phyloP scores from a whole-genome alignment of 805 yeast genomes.

The Candida boidinii region DNA sequence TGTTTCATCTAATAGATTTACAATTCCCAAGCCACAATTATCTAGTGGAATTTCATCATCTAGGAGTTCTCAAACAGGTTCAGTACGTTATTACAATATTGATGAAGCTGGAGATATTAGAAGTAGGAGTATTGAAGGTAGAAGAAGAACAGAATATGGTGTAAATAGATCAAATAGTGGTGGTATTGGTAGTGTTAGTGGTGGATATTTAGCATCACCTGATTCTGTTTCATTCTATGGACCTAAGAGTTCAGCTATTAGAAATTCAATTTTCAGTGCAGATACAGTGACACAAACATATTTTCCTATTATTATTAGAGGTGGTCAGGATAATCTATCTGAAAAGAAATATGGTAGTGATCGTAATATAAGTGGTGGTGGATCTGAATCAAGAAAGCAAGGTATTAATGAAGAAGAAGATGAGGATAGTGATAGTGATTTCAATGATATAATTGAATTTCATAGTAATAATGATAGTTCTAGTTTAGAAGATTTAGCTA shows the following conservation, averaged over 20 bases:
- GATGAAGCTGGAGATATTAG: background rate
- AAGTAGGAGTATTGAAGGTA: background rate
- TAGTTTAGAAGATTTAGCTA: too few species aligned
- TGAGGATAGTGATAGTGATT: background rate
- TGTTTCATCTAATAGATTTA: background rate
- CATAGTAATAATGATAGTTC: conserved; percentile 2
- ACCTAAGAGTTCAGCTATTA: too few species aligned
- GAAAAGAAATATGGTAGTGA: background rate
- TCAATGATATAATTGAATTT: background rate
- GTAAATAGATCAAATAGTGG: background rate
- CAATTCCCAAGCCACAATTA: background rate
- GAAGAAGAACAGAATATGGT: background rate
- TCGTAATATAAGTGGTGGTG: background rate
- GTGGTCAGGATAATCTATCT: background rate
- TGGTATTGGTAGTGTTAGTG: too few species aligned
- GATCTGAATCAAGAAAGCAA: background rate
- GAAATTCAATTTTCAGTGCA: conserved; percentile 13
- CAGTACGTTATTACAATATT: background rate
- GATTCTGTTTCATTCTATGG: too few species aligned
- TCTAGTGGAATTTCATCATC: background rate
- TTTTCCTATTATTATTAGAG: conserved; percentile 7
- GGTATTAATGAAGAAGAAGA: background rate
- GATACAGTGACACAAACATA: conserved; percentile 1
- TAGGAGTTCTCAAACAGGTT: background rate
- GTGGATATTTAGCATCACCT: too few species aligned